phyloP scores from a whole-genome alignment of 106 monocot genomes.

The Dioscorea zingiberensis region DNA sequence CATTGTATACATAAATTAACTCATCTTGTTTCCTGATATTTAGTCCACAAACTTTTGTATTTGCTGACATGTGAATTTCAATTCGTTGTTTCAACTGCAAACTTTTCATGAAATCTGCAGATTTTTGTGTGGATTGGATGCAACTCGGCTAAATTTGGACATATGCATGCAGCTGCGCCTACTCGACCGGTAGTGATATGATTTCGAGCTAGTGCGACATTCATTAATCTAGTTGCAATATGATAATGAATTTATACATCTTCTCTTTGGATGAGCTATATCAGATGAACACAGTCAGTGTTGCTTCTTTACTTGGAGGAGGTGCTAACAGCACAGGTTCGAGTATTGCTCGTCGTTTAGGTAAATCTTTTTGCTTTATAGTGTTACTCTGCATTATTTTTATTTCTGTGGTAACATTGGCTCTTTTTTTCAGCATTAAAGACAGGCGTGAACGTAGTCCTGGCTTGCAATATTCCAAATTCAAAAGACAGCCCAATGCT shows the following conservation, averaged over 20 bases:
- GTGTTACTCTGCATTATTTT: neutral
- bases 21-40: too few species aligned
- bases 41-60: too few species aligned
- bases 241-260: neutral
- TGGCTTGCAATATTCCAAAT: conserved; percentile 68
- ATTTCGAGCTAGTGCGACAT: neutral
- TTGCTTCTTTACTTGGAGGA: conserved; percentile 58
- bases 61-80: too few species aligned
- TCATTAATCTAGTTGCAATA: neutral
- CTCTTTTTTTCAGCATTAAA: conserved; percentile 35
- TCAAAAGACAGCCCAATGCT: conserved; percentile 69
- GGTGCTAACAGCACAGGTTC: conserved; percentile 52
- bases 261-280: neutral
- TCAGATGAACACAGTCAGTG: conserved; percentile 48
- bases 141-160: conserved; percentile 63
- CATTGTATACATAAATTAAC: too few species aligned
- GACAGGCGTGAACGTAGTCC: conserved; percentile 51
- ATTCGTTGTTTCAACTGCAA: too few species aligned
- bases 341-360: conserved; percentile 58
- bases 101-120: conserved; percentile 10
- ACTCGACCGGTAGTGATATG: conserved; percentile 42
- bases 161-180: conserved; percentile 60
- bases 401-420: neutral
- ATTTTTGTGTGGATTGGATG: conserved; percentile 72
- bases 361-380: conserved; percentile 12